Evolutionary conservation across 2,329 filamentous ascomycete genomes (phyloP), one percentile per base, ranked within the genome.

Genomic region (Talaromyces sp.): DNA sequence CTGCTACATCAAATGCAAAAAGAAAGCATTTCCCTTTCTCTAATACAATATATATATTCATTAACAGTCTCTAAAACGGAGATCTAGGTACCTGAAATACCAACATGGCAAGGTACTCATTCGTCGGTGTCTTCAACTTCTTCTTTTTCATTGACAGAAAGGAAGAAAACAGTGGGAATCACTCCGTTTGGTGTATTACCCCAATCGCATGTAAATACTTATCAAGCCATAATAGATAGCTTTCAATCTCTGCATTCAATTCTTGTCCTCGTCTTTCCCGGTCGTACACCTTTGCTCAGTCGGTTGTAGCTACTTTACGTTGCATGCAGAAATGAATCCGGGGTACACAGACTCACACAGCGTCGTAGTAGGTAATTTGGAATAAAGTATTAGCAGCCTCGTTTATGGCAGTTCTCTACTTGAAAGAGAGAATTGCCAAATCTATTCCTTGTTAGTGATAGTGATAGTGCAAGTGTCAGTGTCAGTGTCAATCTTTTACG

Each of bases 301-400:
- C 22, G 25, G 49, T 57, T 19, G 39, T 57, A n/a, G 35, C 49
- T 57, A 56, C 61, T 22, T 49, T 47, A 52, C 49, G 61, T 63
- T 57, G 61, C 61, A 63, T 56, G 49, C 39, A 63, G 52, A 49
- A 27, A 13, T 63, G 61, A 47, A 57, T 57, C 27, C 35, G 39
- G 61, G 61, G 61, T 63, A 57, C 61, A 63, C 61, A 63, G 31
- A 39, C 25, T 47, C 39, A 57, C 61, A 63, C 50, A 63, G 52
- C 43, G 27, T 63, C 50, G 52, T 56, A 57, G 61, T 39, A 25
- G 15, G 13, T 31, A 43, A 43, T 45, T 45, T 59, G 47, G 27
- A 49, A 49, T 27, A 35, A 31, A 37, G 37, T 58, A 15, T 7
- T 50, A n/a, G 47, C 15, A 25, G 56, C 39, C 56, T 58, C 37